phyloP scores from a whole-genome alignment of 2,329 filamentous ascomycete genomes.

The Neopestalotiopsis rosae region DNA sequence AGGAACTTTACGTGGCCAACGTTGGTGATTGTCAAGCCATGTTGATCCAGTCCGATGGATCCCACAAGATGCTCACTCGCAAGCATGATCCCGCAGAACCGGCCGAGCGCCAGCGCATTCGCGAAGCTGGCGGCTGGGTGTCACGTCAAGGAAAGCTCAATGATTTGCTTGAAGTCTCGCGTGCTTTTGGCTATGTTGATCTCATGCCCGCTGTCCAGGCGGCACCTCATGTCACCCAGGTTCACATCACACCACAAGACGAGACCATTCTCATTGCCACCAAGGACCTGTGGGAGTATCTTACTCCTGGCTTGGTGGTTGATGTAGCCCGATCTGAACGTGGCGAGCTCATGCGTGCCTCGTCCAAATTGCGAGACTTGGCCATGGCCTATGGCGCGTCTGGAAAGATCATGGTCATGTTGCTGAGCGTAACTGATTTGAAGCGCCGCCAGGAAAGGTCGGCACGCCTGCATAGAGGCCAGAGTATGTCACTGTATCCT shows the following conservation, averaged over 20 bases:
- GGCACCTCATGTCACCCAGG: constrained; percentile 80
- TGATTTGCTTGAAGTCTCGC: constrained; percentile 86
- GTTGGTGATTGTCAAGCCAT: constrained; percentile 97
- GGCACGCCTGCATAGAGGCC: constrained; percentile 69
- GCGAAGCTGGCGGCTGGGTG: constrained; percentile 94
- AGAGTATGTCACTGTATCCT: constrained; percentile 85
- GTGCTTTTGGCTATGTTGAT: constrained; percentile 93
- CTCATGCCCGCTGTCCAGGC: constrained; percentile 93
- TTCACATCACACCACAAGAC: constrained; percentile 83
- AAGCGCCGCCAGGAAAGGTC: constrained; percentile 82
- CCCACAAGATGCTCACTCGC: constrained; percentile 80
- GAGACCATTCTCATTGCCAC: constrained; percentile 94
- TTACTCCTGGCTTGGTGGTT: constrained; percentile 87
- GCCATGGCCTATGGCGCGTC: constrained; percentile 95
- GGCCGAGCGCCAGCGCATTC: constrained; percentile 83
- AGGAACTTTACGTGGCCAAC: constrained; percentile 92
- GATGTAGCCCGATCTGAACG: constrained; percentile 89
- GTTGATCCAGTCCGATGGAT: constrained; percentile 87
- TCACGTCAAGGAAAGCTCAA: constrained; percentile 94
- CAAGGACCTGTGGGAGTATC: constrained; percentile 92
- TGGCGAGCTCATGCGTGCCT: constrained; percentile 89
- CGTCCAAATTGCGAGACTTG: constrained; percentile 91
- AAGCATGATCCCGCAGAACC: constrained; percentile 94
- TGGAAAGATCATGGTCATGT: constrained; percentile 98
- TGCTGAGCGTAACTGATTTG: constrained; percentile 89